Evolutionary conservation across 768 basidiomycete genomes (phyloP).

Genomic region (Termitomyces sp.): DNA sequence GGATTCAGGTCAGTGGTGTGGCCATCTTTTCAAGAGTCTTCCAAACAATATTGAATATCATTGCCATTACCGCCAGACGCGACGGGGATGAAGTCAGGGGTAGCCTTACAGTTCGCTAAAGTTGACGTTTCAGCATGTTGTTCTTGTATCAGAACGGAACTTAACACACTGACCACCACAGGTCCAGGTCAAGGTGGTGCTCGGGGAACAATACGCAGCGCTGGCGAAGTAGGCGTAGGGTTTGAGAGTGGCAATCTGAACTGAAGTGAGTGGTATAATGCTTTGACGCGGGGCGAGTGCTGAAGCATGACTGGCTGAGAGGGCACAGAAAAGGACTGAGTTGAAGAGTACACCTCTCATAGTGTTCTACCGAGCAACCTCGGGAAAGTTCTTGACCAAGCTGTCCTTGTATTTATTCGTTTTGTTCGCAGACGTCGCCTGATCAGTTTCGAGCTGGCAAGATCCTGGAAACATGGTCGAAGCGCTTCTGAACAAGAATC

Average conservation of each 20-base stretch:
- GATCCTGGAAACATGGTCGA: neutral
- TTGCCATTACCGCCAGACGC: constrained; percentile 40
- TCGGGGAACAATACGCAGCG: constrained; percentile 43
- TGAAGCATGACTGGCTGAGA: constrained; percentile 8
- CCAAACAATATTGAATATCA: constrained; percentile 32
- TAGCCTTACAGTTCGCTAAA: constrained; percentile 33
- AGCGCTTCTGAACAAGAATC: neutral
- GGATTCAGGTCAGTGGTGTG: neutral
- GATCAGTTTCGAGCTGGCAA: neutral
- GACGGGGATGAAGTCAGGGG: constrained; percentile 33
- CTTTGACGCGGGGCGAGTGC: constrained; percentile 20
- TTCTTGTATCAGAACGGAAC: neutral
- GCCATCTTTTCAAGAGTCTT: neutral
- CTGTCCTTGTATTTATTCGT: neutral
- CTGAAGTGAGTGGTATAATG: constrained; percentile 30
- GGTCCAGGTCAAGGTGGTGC: constrained; percentile 37
- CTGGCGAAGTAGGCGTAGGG: constrained; percentile 46
- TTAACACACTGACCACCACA: constrained; percentile 40
- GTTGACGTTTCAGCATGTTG: neutral
- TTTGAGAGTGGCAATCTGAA: constrained; percentile 37
- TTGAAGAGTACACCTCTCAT: constrained; percentile 1
- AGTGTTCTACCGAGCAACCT: neutral
- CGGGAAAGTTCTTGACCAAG: neutral
- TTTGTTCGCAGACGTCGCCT: neutral
- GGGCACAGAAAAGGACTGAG: neutral